Base-by-base conservation (phyloP, 2,329 filamentous ascomycete genomes). In the Claviceps capensis region DNA sequence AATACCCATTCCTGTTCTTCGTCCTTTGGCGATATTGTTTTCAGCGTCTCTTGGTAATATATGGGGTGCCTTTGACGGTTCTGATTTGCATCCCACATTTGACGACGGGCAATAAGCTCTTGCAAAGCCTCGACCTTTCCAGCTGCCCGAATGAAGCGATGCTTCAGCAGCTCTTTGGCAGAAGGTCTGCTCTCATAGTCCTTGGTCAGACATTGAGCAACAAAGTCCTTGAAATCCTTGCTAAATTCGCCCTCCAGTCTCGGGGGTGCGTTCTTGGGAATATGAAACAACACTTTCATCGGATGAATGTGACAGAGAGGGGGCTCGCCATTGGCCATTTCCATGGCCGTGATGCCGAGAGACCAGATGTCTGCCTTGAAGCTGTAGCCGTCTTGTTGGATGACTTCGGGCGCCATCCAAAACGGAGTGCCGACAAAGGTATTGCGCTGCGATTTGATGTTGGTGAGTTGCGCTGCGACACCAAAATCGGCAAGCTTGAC, bases 401-500 rank as follows among this genome's bases (percentile, higher is more conserved):
- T 95, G 38, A 95, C 89, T 64, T 95, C 89, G 1, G 89, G 89
- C 1, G 89, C 89, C 89, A 95, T 95, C 89, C 89, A 95, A 64
- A 94, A 95, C 0, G 93, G 93, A 0, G 91, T 97, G 19, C 93
- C 93, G 19, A 98, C 93, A 63, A 98, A 97, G 0, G 93, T 98
- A 68, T 97, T 91, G 51, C 93, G 82, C 67, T 96, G 89, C 2
- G 91, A 96, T 69, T 96, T 96, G 71, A 97, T 95, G 65, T 96
- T 95, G 55, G 88, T 95, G 61, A 98, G 76, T 67, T 98, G 93
- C 34, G 93, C 91, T 7, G 93, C 93, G 43, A 98, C 93, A 54
- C 93, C 93, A 64, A 98, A 98, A 69, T 98, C 91, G 42, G 91
- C 91, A 59, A 97, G 76, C 74, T 97, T 97, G 65, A 97, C 91